Evolutionary conservation across 2,329 filamentous ascomycete genomes (phyloP).

Genomic region (Thermothelomyces thermophilus): DNA sequence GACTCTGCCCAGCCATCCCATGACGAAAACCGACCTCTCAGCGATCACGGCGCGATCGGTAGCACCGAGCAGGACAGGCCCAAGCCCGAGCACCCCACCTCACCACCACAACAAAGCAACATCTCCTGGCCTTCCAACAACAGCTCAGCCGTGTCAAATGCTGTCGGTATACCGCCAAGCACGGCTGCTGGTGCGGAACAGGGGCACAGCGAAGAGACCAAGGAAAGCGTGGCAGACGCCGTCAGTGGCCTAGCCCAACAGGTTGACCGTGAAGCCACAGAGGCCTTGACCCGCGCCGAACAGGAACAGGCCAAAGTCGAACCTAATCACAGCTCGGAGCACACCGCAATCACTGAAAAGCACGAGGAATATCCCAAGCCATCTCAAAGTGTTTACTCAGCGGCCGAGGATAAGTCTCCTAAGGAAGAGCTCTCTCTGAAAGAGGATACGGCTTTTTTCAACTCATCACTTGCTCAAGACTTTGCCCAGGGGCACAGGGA

Average conservation of each 20-base stretch:
- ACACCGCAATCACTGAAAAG: conserved; percentile 45
- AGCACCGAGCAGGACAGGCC: conserved; percentile 38
- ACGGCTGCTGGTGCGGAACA: conserved; percentile 2
- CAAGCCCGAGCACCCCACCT: conserved; percentile 29
- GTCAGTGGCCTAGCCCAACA: conserved; percentile 56
- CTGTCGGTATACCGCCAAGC: neutral
- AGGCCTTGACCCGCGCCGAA: conserved; percentile 55
- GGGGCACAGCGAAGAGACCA: conserved; percentile 30
- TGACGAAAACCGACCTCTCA: conserved; percentile 36
- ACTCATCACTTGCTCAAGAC: conserved; percentile 45
- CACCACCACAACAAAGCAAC: conserved; percentile 24
- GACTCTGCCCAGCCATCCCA: conserved; percentile 34
- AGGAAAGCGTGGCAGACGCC: conserved; percentile 65
- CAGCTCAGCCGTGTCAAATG: conserved; percentile 16
- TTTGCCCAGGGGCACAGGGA: conserved; percentile 44
- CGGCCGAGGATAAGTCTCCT: conserved; percentile 42
- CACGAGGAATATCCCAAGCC: conserved; percentile 48
- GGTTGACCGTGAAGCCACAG: conserved; percentile 51
- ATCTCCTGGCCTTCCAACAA: conserved; percentile 5
- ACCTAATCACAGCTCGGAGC: conserved; percentile 43
- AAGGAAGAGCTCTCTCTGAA: conserved; percentile 50
- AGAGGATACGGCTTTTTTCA: conserved; percentile 46
- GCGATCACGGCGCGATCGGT: conserved; percentile 38
- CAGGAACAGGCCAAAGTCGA: conserved; percentile 41
- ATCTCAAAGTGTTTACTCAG: conserved; percentile 40